phyloP scores from a whole-genome alignment of 495 filamentous ascomycete species.

The Penicillium flavigenum region DNA sequence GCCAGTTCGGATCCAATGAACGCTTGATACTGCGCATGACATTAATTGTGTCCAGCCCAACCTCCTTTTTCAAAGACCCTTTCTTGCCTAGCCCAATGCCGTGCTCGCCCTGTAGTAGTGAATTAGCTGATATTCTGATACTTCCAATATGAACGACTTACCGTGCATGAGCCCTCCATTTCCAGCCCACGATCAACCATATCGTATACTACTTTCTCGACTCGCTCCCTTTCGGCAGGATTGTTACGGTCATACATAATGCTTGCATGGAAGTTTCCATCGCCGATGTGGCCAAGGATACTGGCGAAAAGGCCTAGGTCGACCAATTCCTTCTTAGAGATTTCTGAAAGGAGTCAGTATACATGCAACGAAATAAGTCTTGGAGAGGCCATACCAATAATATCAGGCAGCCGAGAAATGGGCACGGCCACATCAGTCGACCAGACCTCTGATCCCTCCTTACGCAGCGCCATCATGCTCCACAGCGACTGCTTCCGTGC shows the following conservation, averaged over 20 bases:
- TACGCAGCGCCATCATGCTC: slow-evolving; percentile 53
- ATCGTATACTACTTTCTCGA: slow-evolving; percentile 77
- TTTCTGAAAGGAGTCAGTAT: slow-evolving; percentile 49
- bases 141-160: slow-evolving; percentile 25
- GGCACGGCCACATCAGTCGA: slow-evolving; percentile 89
- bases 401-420: slow-evolving; percentile 79
- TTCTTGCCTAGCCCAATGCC: slow-evolving; percentile 89
- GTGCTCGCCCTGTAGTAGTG: slow-evolving; percentile 67
- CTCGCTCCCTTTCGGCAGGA: slow-evolving; percentile 64
- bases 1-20: slow-evolving; percentile 84
- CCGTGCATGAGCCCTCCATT: slow-evolving; percentile 91
- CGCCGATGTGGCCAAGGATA: slow-evolving; percentile 82
- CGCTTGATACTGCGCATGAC: slow-evolving; percentile 85
- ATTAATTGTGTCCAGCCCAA: slow-evolving; percentile 76
- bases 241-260: slow-evolving; percentile 77
- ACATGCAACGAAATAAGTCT: background rate
- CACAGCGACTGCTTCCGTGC: slow-evolving; percentile 87
- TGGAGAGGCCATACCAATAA: slow-evolving; percentile 57
- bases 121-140: slow-evolving; percentile 11
- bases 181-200: slow-evolving; percentile 86
- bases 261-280: slow-evolving; percentile 90
- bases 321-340: slow-evolving; percentile 86
- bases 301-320: slow-evolving; percentile 80
- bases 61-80: slow-evolving; percentile 71
- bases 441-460: slow-evolving; percentile 62